phyloP scores from a whole-genome alignment of 345 rosid genomes.

The Combretum micranthum region DNA sequence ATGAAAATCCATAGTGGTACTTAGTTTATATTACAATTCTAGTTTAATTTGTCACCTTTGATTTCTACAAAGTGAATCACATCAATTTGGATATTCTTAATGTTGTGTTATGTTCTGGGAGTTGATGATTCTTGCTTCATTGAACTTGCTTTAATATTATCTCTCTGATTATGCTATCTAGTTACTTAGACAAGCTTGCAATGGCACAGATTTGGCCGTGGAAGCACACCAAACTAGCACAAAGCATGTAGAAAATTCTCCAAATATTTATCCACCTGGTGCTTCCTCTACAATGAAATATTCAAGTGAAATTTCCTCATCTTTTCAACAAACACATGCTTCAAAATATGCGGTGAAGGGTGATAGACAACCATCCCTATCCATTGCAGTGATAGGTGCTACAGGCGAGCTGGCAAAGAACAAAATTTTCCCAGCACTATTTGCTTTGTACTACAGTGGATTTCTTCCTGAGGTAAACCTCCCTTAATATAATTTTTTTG shows the following conservation, averaged over 20 bases:
- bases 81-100: too few species aligned
- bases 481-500: neutral
- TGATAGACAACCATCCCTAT: conserved; percentile 40
- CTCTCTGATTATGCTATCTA: too few species aligned
- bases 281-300: conserved; percentile 8
- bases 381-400: conserved; percentile 76
- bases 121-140: too few species aligned
- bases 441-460: conserved; percentile 71
- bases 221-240: conserved; percentile 2
- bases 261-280: conserved; percentile 7
- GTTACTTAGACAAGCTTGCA: too few species aligned
- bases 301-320: conserved; percentile 7
- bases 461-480: conserved; percentile 66
- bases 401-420: conserved; percentile 64
- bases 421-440: conserved; percentile 65
- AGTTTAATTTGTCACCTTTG: neutral
- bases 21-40: conserved; percentile 16
- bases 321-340: conserved; percentile 15
- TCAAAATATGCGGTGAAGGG: conserved; percentile 19
- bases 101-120: too few species aligned
- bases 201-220: too few species aligned
- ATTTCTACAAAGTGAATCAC: too few species aligned
- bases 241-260: conserved; percentile 15
- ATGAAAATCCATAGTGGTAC: neutral
- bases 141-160: too few species aligned